Evolutionary conservation across 306 rosid genomes (phyloP), one percentile per base, ranked within the genome.

Genomic region (Astragalus glycyphyllos): DNA sequence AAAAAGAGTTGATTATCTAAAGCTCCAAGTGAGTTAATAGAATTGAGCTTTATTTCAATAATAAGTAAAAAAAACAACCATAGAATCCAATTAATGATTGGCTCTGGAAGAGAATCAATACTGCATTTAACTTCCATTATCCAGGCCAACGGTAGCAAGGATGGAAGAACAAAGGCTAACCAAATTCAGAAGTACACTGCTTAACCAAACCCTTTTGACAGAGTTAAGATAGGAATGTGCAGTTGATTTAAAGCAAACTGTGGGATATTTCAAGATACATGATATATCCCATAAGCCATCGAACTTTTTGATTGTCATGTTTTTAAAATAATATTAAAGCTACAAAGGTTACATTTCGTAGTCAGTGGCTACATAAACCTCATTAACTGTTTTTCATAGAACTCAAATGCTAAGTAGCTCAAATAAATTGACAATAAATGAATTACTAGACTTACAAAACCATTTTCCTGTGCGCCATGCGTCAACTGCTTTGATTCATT

Each of bases 401-500:
- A 50, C 49, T 40, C 44, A 20, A 38, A 62, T 13, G 54, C 69
- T 49, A 38, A 61, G 31, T 53, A 56, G 62, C 31, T 54, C 47
- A 41, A 15, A 45, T 40, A 50, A 47, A 20, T 8, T 44, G 77
- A 71, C 66, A 53, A 72, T 13, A 56, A 74, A 40, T 32, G 46
- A 34, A 45, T 38, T 38, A 56, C 16, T 71, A 49, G 31, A 82
- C 89, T 73, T 86, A 91, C 99, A 96, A 81, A 58, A 58, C 82
- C 75, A 72, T 80, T 78, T 83, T 71, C 89, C 49, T 50, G 65
- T 29, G 96, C 92, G 57, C 92, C 96, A 82, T 56, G 57, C 0
- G 99, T 89, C 84, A 94, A 74, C 86, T 91, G 99, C 76, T 62
- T 89, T 29, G 88, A 56, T 78, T 86, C 96, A 74, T 86, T 79